These are phyloP conservation scores for Phytophthora boehmeriae DNA, from an alignment of 352 stramenopile species.

Conservation along the genomic window DNA sequence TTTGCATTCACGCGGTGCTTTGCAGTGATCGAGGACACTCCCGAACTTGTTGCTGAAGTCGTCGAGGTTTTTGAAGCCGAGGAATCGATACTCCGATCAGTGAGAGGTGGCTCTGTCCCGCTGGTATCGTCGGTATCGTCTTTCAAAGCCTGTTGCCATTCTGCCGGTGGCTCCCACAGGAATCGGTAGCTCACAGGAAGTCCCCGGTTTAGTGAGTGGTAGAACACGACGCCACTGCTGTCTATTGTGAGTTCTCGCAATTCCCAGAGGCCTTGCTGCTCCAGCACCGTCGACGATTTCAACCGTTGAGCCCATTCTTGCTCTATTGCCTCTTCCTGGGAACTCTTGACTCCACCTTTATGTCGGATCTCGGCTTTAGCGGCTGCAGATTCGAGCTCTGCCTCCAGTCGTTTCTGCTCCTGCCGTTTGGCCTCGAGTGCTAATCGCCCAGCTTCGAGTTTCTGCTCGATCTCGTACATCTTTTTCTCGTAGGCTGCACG, in stretches of 20 bases:
- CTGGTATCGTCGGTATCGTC: constrained; percentile 26
- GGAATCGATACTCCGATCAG: constrained; percentile 16
- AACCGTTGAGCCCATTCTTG: constrained; percentile 63
- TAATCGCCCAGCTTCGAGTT: constrained; percentile 60
- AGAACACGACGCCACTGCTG: constrained; percentile 64
- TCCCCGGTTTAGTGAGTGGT: constrained; percentile 60
- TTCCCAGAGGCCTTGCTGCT: constrained; percentile 67
- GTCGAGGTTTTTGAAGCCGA: constrained; percentile 14
- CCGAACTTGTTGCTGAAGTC: constrained; percentile 3
- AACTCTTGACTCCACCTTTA: constrained; percentile 19
- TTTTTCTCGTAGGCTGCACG: constrained; percentile 62
- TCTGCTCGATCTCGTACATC: constrained; percentile 67
- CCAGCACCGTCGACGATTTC: constrained; percentile 41
- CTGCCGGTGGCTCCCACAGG: constrained; percentile 51
- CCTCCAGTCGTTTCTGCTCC: constrained; percentile 67
- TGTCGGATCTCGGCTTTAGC: constrained; percentile 33
- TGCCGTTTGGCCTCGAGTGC: constrained; percentile 62
- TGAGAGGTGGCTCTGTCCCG: constrained; percentile 7
- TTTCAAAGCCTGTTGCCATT: constrained; percentile 24
- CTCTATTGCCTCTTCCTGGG: constrained; percentile 9
- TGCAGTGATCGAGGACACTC: constrained; percentile 12
- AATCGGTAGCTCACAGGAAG: constrained; percentile 49
- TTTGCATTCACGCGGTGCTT: constrained; percentile 36
- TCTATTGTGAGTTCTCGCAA: constrained; percentile 58
- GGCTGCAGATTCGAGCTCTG: constrained; percentile 49